phyloP scores from a whole-genome alignment of 2,329 filamentous ascomycete species.

The Penicillium italicum region DNA sequence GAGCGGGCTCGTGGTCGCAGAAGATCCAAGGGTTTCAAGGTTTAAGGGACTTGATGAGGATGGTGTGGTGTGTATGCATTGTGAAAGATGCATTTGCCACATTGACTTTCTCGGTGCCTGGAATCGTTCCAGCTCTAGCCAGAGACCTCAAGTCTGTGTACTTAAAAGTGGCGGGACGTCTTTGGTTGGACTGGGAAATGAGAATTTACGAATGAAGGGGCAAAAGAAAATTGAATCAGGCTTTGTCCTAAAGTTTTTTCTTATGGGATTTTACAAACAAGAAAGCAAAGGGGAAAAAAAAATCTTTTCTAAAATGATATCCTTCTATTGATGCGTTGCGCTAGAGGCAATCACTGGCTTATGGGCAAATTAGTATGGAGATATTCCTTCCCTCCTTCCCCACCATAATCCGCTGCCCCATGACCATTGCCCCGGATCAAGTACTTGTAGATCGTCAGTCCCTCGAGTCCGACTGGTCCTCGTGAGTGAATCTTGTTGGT shows the following conservation, averaged over 20 bases:
- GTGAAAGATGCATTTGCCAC: conserved; percentile 11
- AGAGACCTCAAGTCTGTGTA: conserved; percentile 25
- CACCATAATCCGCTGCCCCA: conserved; percentile 64
- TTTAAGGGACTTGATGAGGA: conserved; percentile 58
- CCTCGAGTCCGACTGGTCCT: conserved; percentile 89
- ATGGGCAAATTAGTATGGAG: conserved; percentile 52
- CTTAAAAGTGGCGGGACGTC: conserved; percentile 19
- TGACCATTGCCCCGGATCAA: conserved; percentile 81
- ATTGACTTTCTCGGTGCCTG: conserved; percentile 15
- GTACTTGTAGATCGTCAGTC: conserved; percentile 97
- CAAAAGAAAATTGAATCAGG: conserved; percentile 30
- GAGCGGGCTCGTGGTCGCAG: conserved; percentile 98
- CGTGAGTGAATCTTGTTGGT: conserved; percentile 98
- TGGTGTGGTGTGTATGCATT: conserved; percentile 16
- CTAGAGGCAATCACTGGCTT: background rate
- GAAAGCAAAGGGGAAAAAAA: conserved; percentile 16
- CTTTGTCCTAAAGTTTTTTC: conserved; percentile 27
- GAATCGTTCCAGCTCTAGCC: conserved; percentile 17
- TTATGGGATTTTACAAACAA: conserved; percentile 25
- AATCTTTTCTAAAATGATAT: conserved; percentile 6
- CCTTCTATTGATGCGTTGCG: background rate
- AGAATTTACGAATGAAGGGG: conserved; percentile 25
- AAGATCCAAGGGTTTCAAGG: conserved; percentile 99
- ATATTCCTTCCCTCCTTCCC: conserved; percentile 52
- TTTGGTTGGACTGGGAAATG: conserved; percentile 22